phyloP scores from a whole-genome alignment of 208 protist species.

The Trypanosoma lewisi region DNA sequence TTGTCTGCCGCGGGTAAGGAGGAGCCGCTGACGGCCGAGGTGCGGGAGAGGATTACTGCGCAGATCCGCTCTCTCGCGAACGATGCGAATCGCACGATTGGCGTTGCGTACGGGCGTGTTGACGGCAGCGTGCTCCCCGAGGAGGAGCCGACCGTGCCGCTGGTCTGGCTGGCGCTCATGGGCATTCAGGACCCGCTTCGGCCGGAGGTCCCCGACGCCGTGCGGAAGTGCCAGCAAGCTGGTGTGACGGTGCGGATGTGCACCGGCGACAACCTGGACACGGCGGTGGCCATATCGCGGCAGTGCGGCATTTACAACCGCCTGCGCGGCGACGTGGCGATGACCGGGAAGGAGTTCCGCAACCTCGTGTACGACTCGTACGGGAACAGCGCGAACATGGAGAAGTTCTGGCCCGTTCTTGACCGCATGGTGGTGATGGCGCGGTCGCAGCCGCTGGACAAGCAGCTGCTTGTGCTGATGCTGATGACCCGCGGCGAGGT shows the following conservation, averaged over 20 bases:
- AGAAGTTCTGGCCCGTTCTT: slow-evolving; percentile 68
- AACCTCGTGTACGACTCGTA: slow-evolving; percentile 71
- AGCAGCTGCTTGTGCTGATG: slow-evolving; percentile 86
- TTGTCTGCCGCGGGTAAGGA: slow-evolving; percentile 51
- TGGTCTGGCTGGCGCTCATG: slow-evolving; percentile 93
- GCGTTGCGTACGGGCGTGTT: slow-evolving; percentile 61
- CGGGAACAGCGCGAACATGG: slow-evolving; percentile 69
- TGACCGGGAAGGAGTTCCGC: slow-evolving; percentile 91
- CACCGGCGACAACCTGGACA: slow-evolving; percentile 94
- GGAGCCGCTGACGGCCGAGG: slow-evolving; percentile 37
- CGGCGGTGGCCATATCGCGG: slow-evolving; percentile 91
- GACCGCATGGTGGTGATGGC: slow-evolving; percentile 87
- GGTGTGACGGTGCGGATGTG: slow-evolving; percentile 96
- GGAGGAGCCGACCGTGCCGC: slow-evolving; percentile 62
- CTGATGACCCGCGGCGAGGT: slow-evolving; percentile 78
- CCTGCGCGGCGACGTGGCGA: slow-evolving; percentile 61
- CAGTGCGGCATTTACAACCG: slow-evolving; percentile 91
- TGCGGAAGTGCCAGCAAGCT: slow-evolving; percentile 89
- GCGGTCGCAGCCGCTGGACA: slow-evolving; percentile 84
- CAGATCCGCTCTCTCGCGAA: slow-evolving; percentile 52
- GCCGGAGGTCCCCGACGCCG: slow-evolving; percentile 90
- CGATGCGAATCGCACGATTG: slow-evolving; percentile 83
- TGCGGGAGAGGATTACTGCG: slow-evolving; percentile 33
- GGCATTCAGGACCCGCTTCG: slow-evolving; percentile 95
- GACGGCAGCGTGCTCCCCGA: slow-evolving; percentile 33